phyloP scores from a whole-genome alignment of 148 eudicot species.

The Chenopodium berlandieri region DNA sequence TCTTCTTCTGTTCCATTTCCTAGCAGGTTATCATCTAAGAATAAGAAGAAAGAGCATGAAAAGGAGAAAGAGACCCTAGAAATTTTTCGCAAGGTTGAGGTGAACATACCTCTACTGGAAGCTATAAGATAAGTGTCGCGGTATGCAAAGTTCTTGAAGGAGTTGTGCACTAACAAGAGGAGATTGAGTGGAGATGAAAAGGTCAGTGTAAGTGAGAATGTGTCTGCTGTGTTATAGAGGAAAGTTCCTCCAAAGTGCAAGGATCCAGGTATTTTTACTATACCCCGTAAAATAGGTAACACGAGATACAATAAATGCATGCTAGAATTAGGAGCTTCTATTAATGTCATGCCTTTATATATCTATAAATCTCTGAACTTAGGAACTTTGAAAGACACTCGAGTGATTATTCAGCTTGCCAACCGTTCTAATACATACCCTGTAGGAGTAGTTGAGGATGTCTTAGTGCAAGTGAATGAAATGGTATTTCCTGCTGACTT shows the following conservation, averaged over 20 bases:
- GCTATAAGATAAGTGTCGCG: constrained; percentile 15
- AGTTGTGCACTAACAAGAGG: constrained; percentile 12
- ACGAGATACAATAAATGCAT: not conserved
- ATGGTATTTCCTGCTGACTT: not conserved
- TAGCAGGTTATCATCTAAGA: not conserved
- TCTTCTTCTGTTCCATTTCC: not conserved
- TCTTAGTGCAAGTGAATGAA: not conserved
- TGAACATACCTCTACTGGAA: constrained; percentile 8
- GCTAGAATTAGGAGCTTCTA: constrained; percentile 6
- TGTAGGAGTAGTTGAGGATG: not conserved
- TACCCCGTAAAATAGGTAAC: not conserved
- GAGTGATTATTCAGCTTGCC: not conserved
- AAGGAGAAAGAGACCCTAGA: not conserved
- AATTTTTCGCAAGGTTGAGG: too few relatives aligned
- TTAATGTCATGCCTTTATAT: constrained; percentile 9
- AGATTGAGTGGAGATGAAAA: constrained; percentile 6
- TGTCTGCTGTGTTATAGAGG: not conserved
- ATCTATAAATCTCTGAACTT: not conserved
- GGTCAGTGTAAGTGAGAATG: constrained; percentile 11
- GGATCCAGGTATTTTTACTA: constrained; percentile 16
- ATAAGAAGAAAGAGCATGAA: not conserved
- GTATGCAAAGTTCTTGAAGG: constrained; percentile 16
- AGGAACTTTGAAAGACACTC: not conserved
- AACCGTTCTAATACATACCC: not conserved
- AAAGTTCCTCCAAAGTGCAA: constrained; percentile 13